phyloP scores from a whole-genome alignment of 805 yeast genomes.

The Kodamaea nitidulidarum region DNA sequence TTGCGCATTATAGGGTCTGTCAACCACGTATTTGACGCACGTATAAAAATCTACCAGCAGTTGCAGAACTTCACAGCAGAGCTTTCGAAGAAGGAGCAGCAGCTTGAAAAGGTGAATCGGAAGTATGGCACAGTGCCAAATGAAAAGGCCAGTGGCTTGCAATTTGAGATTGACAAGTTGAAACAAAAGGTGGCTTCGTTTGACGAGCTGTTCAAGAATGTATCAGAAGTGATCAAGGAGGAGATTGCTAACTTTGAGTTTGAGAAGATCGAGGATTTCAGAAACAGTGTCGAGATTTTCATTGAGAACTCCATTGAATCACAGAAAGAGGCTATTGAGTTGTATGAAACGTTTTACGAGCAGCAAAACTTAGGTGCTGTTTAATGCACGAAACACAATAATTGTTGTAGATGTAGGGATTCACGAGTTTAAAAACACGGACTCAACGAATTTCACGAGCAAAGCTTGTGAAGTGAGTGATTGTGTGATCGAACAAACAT shows the following conservation, averaged over 20 bases:
- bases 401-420: too few species aligned
- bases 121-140: slow-evolving; percentile 45
- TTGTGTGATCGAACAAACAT: too few species aligned
- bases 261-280: slow-evolving; percentile 76
- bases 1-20: slow-evolving; percentile 72
- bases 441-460: too few species aligned
- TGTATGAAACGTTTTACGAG: slow-evolving; percentile 87
- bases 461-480: too few species aligned
- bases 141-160: slow-evolving; percentile 58
- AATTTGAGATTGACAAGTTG: slow-evolving; percentile 54
- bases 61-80: slow-evolving; percentile 43
- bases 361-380: slow-evolving; percentile 23
- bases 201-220: slow-evolving; percentile 56
- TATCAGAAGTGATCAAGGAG: slow-evolving; percentile 60
- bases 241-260: slow-evolving; percentile 70
- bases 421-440: too few species aligned
- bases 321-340: slow-evolving; percentile 85
- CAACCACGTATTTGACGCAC: slow-evolving; percentile 66
- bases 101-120: slow-evolving; percentile 39
- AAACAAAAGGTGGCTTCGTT: slow-evolving; percentile 51
- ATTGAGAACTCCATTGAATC: slow-evolving; percentile 87
- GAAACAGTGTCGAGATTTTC: slow-evolving; percentile 84
- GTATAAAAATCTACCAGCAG: slow-evolving; percentile 52
- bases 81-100: slow-evolving; percentile 43
- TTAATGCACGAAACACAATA: background rate